Evolutionary conservation across 805 yeast genomes (phyloP).

Genomic region (Schizosaccharomyces japonicus): DNA sequence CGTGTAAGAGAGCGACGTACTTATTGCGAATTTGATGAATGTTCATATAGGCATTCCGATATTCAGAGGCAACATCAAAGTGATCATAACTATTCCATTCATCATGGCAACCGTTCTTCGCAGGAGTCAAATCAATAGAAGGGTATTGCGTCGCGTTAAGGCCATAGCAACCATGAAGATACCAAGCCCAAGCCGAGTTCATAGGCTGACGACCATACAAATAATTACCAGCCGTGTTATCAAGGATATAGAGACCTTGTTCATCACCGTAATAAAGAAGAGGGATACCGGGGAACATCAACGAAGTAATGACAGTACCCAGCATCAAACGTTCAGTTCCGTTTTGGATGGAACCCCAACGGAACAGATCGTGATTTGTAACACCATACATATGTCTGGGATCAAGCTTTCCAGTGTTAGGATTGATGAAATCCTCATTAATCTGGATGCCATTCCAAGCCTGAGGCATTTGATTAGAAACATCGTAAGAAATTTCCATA

Average conservation of each 20-base stretch:
- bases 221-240: conserved; percentile 1
- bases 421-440: conserved; percentile 1
- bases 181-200: conserved; percentile 2
- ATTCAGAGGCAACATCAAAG: neutral
- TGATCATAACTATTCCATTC: neutral
- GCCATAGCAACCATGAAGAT: conserved; percentile 2
- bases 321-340: neutral
- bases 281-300: conserved; percentile 2
- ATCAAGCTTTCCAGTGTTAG: conserved; percentile 2
- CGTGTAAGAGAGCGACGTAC: neutral
- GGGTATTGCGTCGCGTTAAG: neutral
- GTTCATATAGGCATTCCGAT: neutral
- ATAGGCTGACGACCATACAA: conserved; percentile 3
- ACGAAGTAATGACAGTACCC: neutral
- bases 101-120: neutral
- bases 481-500: neutral
- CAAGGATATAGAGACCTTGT: conserved; percentile 1
- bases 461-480: neutral
- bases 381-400: conserved; percentile 3
- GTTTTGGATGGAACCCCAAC: neutral
- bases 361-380: conserved; percentile 3
- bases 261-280: conserved; percentile 4
- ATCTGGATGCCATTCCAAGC: neutral
- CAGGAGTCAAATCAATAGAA: neutral
- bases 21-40: neutral